Evolutionary conservation across 768 basidiomycete species (phyloP).

Genomic region (Termitomyces sp.): DNA sequence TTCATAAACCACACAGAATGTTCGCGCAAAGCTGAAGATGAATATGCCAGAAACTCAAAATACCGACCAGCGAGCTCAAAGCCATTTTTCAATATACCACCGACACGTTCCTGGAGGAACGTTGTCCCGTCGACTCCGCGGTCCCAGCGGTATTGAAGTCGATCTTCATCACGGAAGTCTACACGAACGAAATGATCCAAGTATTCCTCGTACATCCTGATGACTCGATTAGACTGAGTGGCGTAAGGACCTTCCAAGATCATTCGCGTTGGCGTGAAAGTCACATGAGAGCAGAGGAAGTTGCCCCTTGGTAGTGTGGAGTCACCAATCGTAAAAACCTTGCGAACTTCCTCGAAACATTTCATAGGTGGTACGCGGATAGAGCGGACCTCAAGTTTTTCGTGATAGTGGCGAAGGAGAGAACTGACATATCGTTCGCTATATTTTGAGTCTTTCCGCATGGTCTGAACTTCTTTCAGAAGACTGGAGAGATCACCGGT

Average conservation of each 20-base stretch:
- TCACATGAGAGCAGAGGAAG: constrained; percentile 72
- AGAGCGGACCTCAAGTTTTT: constrained; percentile 41
- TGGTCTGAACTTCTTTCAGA: constrained; percentile 35
- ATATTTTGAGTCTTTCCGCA: constrained; percentile 28
- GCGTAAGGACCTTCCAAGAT: constrained; percentile 75
- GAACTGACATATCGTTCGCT: constrained; percentile 33
- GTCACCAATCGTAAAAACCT: constrained; percentile 22
- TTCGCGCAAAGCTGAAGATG: constrained; percentile 69
- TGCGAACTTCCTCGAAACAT: constrained; percentile 40
- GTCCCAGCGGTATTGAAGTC: constrained; percentile 69
- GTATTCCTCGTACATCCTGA: constrained; percentile 59
- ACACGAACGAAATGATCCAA: constrained; percentile 77
- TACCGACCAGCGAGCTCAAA: constrained; percentile 65
- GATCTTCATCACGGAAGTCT: constrained; percentile 82
- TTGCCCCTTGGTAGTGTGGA: constrained; percentile 29
- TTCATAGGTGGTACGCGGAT: constrained; percentile 32
- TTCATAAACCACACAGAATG: constrained; percentile 83
- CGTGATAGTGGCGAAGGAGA: constrained; percentile 53
- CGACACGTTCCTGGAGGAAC: constrained; percentile 59
- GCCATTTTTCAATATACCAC: constrained; percentile 54
- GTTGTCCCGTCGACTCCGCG: constrained; percentile 55
- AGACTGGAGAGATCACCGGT: constrained; percentile 53
- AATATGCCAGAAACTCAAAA: constrained; percentile 84
- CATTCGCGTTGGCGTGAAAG: constrained; percentile 71
- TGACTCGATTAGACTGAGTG: constrained; percentile 76